phyloP scores from a whole-genome alignment of 305 asterid genomes.

The Petunia hybrid region DNA sequence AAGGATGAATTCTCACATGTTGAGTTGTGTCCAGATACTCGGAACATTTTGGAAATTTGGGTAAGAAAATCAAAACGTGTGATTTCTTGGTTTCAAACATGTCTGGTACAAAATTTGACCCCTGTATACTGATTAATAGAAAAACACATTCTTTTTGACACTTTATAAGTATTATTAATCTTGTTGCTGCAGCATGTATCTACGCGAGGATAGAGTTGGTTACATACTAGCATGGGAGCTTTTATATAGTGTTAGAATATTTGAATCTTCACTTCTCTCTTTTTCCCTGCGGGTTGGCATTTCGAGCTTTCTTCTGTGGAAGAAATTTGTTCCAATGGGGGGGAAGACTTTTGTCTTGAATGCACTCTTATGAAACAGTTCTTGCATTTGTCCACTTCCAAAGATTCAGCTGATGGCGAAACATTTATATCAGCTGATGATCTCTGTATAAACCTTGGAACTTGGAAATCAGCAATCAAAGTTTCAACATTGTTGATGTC shows the following conservation, averaged over 20 bases:
- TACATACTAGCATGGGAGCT: not conserved
- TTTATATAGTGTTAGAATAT: not conserved
- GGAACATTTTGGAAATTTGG: not conserved
- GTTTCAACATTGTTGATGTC: no score
- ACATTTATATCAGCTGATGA: conserved; percentile 99
- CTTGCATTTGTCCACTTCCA: no score
- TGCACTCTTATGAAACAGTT: no score
- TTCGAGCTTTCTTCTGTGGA: not conserved
- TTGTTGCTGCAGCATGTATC: not conserved
- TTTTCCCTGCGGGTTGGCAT: not conserved
- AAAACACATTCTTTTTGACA: not conserved
- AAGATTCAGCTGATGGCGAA: conserved; percentile 65
- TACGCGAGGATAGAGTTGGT: not conserved
- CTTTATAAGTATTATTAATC: not conserved
- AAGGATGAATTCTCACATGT: not conserved
- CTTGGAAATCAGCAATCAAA: no score
- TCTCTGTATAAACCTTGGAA: conserved; percentile 79
- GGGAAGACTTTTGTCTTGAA: not conserved
- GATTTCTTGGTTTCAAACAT: not conserved
- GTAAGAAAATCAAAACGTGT: not conserved
- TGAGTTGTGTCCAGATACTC: not conserved
- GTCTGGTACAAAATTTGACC: not conserved
- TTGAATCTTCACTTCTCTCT: not conserved
- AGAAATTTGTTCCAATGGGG: not conserved
- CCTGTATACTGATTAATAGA: not conserved